Base-by-base conservation (phyloP, 345 rosid genomes). In the Laguncularia racemosa region DNA sequence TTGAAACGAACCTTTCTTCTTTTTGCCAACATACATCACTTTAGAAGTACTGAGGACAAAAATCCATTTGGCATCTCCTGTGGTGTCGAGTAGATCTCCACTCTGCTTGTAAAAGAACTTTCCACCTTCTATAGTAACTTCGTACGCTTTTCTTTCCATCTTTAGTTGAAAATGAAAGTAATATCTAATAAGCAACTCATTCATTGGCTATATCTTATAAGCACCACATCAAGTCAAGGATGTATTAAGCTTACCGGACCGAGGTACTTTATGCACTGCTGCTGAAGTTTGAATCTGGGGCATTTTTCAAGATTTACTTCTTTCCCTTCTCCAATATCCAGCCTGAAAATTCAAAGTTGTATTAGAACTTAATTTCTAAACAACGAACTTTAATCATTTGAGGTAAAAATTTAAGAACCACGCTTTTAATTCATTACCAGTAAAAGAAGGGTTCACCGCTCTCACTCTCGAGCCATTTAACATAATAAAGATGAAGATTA, bases 381-480 rank as follows among this genome's bases (percentile, higher is more conserved):
- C 55, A 19, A 20, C 0, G 4, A 28, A 63, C 4, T 8, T 13
- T 16, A 21, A 48, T 26, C 18, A 14, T 0, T n/a, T 19, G 20
- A 33, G 40, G 11, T 33, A 6, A 33, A 6, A 33, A 6, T 6
- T 33, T 9, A 33, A 33, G 40, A 33, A 9, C 40, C 40, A 33
- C 7, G 40, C 40, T 6, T 26, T 47, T 26, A 59, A 72, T 55
- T 52, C 44, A 12, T 71, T 84, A 89, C 98, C 99, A 90, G 76
- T 90, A 93, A 72, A 93, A 95, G 82, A 93, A 93, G 56, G 99
- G 97, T 74, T 90, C 90, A 76, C 86, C 78, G 46, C 97, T 85
- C 68, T 85, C 88, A 59, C 89, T 79, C 20, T 81, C 79, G 56
- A 78, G 86, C 99, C 99, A 89, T 16, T 75, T 72, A 26, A 55